These are phyloP conservation scores for Trichoderma aggressivum DNA, from an alignment of 2,329 filamentous ascomycete species.

Conservation along the genomic window DNA sequence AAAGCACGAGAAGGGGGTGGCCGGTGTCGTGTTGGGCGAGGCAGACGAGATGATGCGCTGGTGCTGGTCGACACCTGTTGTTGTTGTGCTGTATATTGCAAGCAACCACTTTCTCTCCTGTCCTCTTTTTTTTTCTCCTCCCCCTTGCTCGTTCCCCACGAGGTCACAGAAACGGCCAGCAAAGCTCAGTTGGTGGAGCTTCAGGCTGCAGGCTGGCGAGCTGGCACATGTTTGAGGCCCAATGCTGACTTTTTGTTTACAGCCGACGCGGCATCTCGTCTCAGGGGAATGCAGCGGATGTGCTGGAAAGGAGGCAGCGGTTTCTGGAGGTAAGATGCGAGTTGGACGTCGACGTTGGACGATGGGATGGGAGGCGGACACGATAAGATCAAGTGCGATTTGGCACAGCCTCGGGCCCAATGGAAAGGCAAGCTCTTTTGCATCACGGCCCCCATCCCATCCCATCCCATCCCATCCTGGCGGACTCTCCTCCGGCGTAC, in stretches of 20 bases:
- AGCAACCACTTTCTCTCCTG: not conserved
- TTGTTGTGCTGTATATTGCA: not conserved
- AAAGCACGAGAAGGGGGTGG: not conserved
- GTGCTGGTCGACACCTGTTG: not conserved
- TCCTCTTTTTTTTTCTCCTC: not conserved
- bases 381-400: not conserved
- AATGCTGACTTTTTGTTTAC: slow-evolving; percentile 12
- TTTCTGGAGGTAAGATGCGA: slow-evolving; percentile 14
- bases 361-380: not conserved
- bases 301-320: not conserved
- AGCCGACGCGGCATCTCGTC: not conserved
- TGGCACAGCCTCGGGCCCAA: not conserved
- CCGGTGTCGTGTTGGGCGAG: slow-evolving; percentile 8
- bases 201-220: slow-evolving; percentile 13
- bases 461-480: not conserved
- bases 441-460: not conserved
- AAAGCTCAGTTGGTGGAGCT: slow-evolving; percentile 14
- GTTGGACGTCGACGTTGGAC: not conserved
- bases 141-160: not conserved
- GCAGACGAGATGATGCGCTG: not conserved
- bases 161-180: slow-evolving; percentile 16
- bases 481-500: not conserved
- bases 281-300: not conserved
- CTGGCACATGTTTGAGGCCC: slow-evolving; percentile 14
- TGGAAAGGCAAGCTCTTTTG: slow-evolving; percentile 9